Evolutionary conservation across 352 stramenopile genomes (phyloP), one percentile per base, ranked within the genome.

Genomic region (Globisporangium spinosum): DNA sequence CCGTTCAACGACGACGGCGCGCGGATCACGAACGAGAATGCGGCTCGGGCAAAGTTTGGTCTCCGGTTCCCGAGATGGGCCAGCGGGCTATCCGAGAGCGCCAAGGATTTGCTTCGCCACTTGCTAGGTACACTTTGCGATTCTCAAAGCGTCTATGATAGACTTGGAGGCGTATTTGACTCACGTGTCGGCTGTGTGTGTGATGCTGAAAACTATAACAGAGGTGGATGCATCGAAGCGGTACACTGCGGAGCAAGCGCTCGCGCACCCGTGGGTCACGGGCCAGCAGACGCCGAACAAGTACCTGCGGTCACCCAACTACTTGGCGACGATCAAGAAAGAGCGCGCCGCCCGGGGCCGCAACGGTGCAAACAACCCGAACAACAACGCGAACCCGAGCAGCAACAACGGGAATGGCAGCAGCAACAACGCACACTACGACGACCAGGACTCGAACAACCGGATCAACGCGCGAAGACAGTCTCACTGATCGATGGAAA

Each of bases 1-100:
- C 97, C 97, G 0, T 99, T 99, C 76, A 98, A 99, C 76, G 97
- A 99, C 75, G 97, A 99, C 73, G 96, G 92, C 20, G 78, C 82
- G 61, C 88, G 87, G 59, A 93, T 96, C 57, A 74, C 78, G 25
- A 95, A 89, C 65, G 82, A 93, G 23, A 93, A 86, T 10, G 85
- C 77, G 0, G 89, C 84, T 40, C 71, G 81, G 62, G 78, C 84
- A 25, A 98, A 98, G 72, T 99, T 98, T 75, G 88, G 92, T 29
- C 77, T 99, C 5, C 89, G 95, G 12, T 99, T 98, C 65, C 95
- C 96, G 29, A 80, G 90, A 17, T 99, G 97, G 96, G 95, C 96
- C 3, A 93, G 69, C 56, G 86, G 85, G 12, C 72, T 96, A 10
- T 96, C 89, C 13, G 85, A 92, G 40, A 91, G 85, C 61, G 89